phyloP scores from a whole-genome alignment of 495 filamentous ascomycete species.

The Alectoria sarmentosa region DNA sequence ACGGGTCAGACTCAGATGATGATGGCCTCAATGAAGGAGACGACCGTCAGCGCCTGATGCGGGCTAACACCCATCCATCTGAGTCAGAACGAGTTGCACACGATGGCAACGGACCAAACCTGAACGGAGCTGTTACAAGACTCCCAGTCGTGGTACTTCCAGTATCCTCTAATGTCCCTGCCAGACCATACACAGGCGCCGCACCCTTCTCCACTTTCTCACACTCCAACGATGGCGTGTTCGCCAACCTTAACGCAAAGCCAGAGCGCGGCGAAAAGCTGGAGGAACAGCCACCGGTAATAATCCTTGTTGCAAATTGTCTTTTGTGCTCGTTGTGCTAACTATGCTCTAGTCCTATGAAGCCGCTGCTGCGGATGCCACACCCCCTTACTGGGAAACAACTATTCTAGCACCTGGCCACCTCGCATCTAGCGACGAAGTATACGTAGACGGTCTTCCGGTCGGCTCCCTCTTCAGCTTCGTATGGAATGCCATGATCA shows the following conservation, averaged over 20 bases:
- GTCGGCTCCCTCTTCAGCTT: constrained; percentile 95
- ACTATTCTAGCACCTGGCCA: constrained; percentile 86
- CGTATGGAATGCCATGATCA: constrained; percentile 98
- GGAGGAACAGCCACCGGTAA: constrained; percentile 87
- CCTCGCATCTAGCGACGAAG: constrained; percentile 73
- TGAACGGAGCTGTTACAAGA: constrained; percentile 46
- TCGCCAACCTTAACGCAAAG: constrained; percentile 89
- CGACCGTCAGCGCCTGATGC: constrained; percentile 79
- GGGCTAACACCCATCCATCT: constrained; percentile 33
- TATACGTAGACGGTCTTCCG: constrained; percentile 92
- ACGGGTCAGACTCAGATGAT: constrained; percentile 62
- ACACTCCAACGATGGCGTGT: constrained; percentile 79
- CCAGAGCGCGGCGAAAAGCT: constrained; percentile 76
- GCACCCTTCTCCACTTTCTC: constrained; percentile 16
- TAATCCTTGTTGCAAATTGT: constrained; percentile 26
- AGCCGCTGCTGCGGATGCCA: constrained; percentile 93
- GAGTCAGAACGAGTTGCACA: constrained; percentile 35
- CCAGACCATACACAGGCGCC: constrained; percentile 8
- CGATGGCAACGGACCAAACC: constrained; percentile 26
- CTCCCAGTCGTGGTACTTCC: constrained; percentile 41
- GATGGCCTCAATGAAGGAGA: constrained; percentile 68
- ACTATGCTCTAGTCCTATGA: constrained; percentile 74
- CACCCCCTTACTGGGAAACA: constrained; percentile 98
- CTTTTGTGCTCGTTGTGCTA: constrained; percentile 24
- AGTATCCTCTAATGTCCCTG: constrained; percentile 25